Evolutionary conservation across 768 basidiomycete genomes (phyloP).

Genomic region (Xanthoconium stramineum): DNA sequence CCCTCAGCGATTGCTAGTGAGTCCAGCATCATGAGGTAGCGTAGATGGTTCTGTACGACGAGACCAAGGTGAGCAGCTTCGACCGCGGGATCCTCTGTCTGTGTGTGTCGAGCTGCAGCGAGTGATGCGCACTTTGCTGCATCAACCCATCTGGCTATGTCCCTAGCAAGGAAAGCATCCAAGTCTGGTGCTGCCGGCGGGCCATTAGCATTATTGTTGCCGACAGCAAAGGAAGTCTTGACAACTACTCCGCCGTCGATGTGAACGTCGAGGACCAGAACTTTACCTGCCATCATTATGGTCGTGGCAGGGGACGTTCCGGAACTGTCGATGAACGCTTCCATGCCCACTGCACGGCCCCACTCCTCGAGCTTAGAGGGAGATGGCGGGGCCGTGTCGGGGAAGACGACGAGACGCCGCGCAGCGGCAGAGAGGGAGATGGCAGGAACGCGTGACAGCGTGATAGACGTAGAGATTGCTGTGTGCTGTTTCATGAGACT

Average conservation of each 20-base stretch:
- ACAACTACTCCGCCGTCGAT: conserved; percentile 49
- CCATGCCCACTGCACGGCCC: conserved; percentile 67
- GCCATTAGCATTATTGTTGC: conserved; percentile 43
- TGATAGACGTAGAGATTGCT: conserved; percentile 33
- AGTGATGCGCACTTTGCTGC: conserved; percentile 37
- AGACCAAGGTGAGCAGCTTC: conserved; percentile 50
- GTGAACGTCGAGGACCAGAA: conserved; percentile 77
- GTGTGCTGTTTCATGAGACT: conserved; percentile 67
- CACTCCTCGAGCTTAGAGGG: conserved; percentile 51
- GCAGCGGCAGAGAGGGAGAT: conserved; percentile 19
- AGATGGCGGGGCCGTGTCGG: conserved; percentile 27
- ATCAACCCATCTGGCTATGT: conserved; percentile 53
- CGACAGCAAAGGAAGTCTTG: conserved; percentile 71
- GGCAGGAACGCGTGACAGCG: conserved; percentile 21
- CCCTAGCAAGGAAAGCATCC: conserved; percentile 58
- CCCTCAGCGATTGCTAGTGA: conserved; percentile 53
- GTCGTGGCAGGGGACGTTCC: conserved; percentile 41
- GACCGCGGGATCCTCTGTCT: conserved; percentile 46
- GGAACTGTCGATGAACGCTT: conserved; percentile 64
- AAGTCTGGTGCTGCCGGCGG: conserved; percentile 42
- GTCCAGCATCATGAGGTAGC: conserved; percentile 72
- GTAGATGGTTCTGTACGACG: conserved; percentile 52
- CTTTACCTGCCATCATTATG: conserved; percentile 70
- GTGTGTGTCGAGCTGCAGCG: conserved; percentile 22
- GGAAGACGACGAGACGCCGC: conserved; percentile 22